phyloP scores from a whole-genome alignment of 495 filamentous ascomycete species.

The Hypoxylon fragiforme region DNA sequence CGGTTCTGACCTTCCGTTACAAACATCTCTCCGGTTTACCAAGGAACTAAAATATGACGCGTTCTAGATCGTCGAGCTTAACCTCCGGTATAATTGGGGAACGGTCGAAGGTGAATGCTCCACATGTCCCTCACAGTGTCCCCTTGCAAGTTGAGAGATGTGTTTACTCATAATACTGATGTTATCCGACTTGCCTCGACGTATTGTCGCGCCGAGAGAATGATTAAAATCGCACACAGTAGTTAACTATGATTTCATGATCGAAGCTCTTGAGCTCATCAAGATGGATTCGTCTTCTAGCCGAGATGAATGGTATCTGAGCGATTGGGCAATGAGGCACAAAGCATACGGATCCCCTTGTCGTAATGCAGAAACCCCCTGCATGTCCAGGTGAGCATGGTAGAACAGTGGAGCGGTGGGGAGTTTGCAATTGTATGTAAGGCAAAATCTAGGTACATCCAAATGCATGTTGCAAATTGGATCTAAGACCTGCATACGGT shows the following conservation, averaged over 20 bases:
- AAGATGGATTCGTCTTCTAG: conserved; percentile 6
- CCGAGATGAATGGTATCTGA: not conserved
- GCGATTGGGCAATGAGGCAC: not conserved
- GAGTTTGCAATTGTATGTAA: conserved; percentile 16
- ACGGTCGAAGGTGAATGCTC: conserved; percentile 19
- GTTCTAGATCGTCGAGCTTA: conserved; percentile 2
- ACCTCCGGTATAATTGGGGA: conserved; percentile 13
- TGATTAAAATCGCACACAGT: not conserved
- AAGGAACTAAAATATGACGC: conserved; percentile 28
- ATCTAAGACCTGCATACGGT: conserved; percentile 29
- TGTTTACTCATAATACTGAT: too few species aligned
- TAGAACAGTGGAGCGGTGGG: conserved; percentile 17
- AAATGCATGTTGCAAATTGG: conserved; percentile 14
- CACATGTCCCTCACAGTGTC: not conserved
- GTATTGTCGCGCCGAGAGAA: not conserved
- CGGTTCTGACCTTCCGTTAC: conserved; percentile 11
- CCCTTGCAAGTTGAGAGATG: too few species aligned
- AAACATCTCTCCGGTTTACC: conserved; percentile 3
- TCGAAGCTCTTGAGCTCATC: not conserved
- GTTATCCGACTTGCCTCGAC: too few species aligned
- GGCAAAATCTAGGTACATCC: conserved; percentile 19
- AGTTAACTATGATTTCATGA: not conserved
- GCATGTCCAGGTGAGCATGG: too few species aligned
- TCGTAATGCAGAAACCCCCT: too few species aligned
- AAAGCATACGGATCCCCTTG: too few species aligned